Evolutionary conservation across 106 monocot genomes (phyloP).

Genomic region (Dendrobium huoshanense): DNA sequence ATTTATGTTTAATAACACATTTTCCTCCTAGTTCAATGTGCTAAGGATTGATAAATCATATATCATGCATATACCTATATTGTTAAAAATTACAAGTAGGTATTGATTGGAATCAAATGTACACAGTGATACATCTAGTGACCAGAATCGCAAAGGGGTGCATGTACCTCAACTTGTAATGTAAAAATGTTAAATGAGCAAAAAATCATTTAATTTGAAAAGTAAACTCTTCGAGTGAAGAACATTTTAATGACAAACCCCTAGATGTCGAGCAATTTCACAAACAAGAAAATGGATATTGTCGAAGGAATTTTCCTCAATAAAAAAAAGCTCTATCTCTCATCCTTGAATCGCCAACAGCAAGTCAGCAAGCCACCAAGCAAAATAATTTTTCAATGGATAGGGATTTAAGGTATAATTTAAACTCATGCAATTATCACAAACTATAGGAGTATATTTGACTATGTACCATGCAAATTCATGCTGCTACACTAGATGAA

Average conservation of each 20-base stretch:
- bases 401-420: not conserved
- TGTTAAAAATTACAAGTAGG: no score
- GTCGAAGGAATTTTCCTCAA: not conserved
- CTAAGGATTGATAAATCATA: no score
- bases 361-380: not conserved
- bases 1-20: no score
- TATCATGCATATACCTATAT: no score
- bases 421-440: not conserved
- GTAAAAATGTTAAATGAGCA: no score
- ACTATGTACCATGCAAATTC: not conserved
- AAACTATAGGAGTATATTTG: not conserved
- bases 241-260: not conserved
- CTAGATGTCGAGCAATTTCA: not conserved
- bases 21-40: no score
- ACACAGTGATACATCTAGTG: no score
- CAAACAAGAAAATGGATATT: not conserved
- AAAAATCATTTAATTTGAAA: not conserved
- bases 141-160: no score
- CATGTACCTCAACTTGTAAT: no score
- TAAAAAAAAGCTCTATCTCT: not conserved
- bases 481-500: not conserved
- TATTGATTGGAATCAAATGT: no score
- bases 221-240: not conserved
- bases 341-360: not conserved
- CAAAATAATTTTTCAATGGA: not conserved